Conservation (phyloP, 2,329 filamentous ascomycete genomes). For the Amylocarpus encephaloides region DNA sequence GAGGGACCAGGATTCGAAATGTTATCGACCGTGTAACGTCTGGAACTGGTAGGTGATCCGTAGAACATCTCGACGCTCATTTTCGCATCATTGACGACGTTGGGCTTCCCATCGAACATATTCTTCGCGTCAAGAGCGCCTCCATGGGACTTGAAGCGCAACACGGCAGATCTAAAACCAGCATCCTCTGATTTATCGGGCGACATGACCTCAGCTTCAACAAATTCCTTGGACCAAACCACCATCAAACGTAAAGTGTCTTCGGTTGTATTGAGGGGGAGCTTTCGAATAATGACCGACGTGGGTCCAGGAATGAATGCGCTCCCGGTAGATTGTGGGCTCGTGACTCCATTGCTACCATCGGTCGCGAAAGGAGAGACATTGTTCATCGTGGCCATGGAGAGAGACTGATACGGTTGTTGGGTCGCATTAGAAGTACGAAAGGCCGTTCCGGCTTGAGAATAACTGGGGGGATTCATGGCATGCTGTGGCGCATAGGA, state of each 20-base stretch:
- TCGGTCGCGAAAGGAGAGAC: conserved; percentile 23
- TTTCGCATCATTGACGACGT: conserved; percentile 43
- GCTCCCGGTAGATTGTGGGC: conserved; percentile 17
- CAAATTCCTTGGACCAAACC: conserved; percentile 51
- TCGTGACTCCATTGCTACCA: conserved; percentile 13
- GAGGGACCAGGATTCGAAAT: conserved; percentile 37
- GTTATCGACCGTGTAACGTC: conserved; percentile 49
- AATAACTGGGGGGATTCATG: conserved; percentile 31
- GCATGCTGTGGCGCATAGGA: conserved; percentile 29
- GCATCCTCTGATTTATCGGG: conserved; percentile 44
- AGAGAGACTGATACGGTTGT: conserved; percentile 28
- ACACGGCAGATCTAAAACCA: conserved; percentile 45
- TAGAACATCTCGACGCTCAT: conserved; percentile 53
- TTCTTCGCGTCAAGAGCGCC: conserved; percentile 51
- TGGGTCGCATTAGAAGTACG: conserved; percentile 27
- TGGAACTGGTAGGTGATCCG: conserved; percentile 30
- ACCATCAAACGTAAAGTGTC: conserved; percentile 51
- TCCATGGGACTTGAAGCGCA: conserved; percentile 46
- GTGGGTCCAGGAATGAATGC: conserved; percentile 29
- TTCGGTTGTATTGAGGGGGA: conserved; percentile 48
- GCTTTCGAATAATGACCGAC: conserved; percentile 46
- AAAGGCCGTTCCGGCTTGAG: conserved; percentile 29
- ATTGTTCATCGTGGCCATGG: conserved; percentile 28
- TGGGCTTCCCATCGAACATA: conserved; percentile 50
- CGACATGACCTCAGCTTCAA: conserved; percentile 45